phyloP scores from a whole-genome alignment of 768 basidiomycete species.

The Tricholoma furcatifolium region DNA sequence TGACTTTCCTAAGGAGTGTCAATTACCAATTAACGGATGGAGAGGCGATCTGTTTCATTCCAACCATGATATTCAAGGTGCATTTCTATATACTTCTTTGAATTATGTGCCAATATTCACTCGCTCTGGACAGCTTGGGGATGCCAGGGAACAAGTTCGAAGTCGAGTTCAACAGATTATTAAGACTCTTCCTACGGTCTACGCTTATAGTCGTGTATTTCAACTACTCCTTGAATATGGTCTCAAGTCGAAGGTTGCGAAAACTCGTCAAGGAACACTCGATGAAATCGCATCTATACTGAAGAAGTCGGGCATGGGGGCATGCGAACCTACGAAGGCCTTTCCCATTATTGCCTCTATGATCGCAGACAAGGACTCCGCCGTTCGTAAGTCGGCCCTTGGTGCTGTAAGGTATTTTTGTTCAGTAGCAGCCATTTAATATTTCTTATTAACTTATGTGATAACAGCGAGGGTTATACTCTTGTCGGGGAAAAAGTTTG shows the following conservation, averaged over 20 bases:
- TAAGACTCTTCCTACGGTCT: slow-evolving; percentile 82
- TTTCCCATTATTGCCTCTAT: slow-evolving; percentile 75
- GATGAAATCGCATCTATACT: slow-evolving; percentile 80
- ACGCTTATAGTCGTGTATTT: slow-evolving; percentile 91
- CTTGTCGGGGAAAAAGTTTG: slow-evolving; percentile 86
- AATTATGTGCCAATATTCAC: not conserved
- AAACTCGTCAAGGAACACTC: slow-evolving; percentile 83
- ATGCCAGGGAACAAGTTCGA: slow-evolving; percentile 82
- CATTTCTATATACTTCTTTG: slow-evolving; percentile 3
- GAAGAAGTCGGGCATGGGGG: slow-evolving; percentile 78
- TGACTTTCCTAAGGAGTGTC: slow-evolving; percentile 70
- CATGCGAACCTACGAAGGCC: slow-evolving; percentile 79
- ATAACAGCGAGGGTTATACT: slow-evolving; percentile 71
- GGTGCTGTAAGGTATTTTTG: slow-evolving; percentile 75
- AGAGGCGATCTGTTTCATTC: slow-evolving; percentile 86
- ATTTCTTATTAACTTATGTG: slow-evolving; percentile 9
- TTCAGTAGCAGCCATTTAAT: not conserved
- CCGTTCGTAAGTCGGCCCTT: slow-evolving; percentile 86
- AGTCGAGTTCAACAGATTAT: slow-evolving; percentile 81
- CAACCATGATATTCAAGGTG: slow-evolving; percentile 88
- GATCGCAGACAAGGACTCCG: slow-evolving; percentile 87
- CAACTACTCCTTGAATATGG: slow-evolving; percentile 87
- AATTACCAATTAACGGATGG: slow-evolving; percentile 81
- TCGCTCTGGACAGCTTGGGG: slow-evolving; percentile 79
- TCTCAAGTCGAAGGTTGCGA: slow-evolving; percentile 85